These are phyloP conservation scores for Penstemon newberryi DNA, from an alignment of 257 asterid genomes.

Conservation along the genomic window DNA sequence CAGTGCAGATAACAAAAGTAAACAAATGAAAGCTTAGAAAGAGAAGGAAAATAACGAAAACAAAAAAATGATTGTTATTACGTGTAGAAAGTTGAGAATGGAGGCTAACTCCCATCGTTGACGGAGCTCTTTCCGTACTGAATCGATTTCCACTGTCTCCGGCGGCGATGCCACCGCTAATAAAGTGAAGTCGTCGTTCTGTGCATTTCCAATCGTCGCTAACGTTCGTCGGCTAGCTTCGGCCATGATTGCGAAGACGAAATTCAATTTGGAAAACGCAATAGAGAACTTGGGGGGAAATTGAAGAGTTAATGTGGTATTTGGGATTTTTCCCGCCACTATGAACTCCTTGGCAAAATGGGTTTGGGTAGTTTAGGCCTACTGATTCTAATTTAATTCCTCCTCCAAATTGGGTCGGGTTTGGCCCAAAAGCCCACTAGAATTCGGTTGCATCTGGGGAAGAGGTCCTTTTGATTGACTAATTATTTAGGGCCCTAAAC, in stretches of 20 bases:
- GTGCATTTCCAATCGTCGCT: constrained; percentile 22
- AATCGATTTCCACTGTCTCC: constrained; percentile 37
- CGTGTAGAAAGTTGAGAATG: constrained; percentile 78
- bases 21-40: not conserved
- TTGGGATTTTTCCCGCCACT: too few species aligned
- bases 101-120: constrained; percentile 93
- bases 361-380: too few species aligned
- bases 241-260: constrained; percentile 11
- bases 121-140: constrained; percentile 57
- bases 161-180: constrained; percentile 26
- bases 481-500: too few species aligned
- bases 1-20: not conserved
- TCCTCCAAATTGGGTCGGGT: too few species aligned
- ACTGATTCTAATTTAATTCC: too few species aligned
- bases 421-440: too few species aligned
- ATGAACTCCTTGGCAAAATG: too few species aligned
- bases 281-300: too few species aligned
- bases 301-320: too few species aligned
- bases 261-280: too few species aligned
- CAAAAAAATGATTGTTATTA: constrained; percentile 24
- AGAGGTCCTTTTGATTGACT: too few species aligned
- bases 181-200: constrained; percentile 21
- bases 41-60: not conserved
- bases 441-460: too few species aligned
- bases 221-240: constrained; percentile 25